Evolutionary conservation across 2,329 filamentous ascomycete species (phyloP), one percentile per base, ranked within the genome.

Genomic region (Coniella vitis): DNA sequence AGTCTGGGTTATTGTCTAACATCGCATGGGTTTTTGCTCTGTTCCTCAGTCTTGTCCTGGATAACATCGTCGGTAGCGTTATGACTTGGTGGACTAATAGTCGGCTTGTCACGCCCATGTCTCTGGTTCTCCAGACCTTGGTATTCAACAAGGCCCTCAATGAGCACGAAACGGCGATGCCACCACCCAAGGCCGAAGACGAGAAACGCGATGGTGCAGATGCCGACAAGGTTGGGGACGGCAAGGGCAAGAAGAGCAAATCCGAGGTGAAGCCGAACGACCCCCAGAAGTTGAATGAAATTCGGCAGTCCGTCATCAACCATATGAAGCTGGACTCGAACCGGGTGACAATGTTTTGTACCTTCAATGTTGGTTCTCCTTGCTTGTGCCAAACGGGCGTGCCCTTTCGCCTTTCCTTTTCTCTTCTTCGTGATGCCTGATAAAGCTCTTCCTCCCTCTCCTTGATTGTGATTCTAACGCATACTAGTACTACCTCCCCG

Each of bases 121-220:
- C 51, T 31, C 60, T 62, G 5, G 54, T 65, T 4, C 47, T 67
- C 35, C 64, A 67, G 55, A 59, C 62, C 0, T 54, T 67, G 25
- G 62, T 67, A 22, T 67, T 67, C 39, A 56, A 60, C 38, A 67
- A 67, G 46, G 64, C 64, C 8, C 55, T 67, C 25, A 61, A 57
- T 22, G 61, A 64, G 16, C 63, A 65, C 39, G 64, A 66, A 38
- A 61, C 59, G 4, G 61, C 63, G 2, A 54, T 54, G 39, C 55
- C 59, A 3, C 51, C 51, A 12, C 40, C 51, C 17, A 45, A 42
- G 16, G 9, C 43, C 1, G 29, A 50, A 32, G 54, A 48, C 17
- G 39, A 51, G 37, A 48, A 48, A 10, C 52, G 55, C 21, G 55
- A 56, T n/a, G 45, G 36, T 20, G 21, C 37, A 45, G 54, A 38